Evolutionary conservation across 176 grass and related monocot genomes (phyloP).

Genomic region (Eragrostis curvula): DNA sequence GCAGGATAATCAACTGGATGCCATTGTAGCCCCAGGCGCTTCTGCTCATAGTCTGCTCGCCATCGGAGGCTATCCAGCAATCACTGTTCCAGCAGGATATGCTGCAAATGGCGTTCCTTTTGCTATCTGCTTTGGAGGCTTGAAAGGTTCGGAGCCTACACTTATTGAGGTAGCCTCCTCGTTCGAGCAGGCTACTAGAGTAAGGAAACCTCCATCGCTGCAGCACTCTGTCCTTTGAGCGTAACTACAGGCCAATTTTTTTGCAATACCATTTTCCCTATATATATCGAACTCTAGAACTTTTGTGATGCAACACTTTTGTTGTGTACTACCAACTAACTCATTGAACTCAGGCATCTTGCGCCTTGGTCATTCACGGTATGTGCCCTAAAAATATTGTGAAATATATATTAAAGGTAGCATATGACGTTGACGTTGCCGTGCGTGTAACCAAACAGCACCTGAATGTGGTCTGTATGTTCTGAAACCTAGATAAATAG

Average conservation of each 20-base stretch:
- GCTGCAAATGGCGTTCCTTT: conserved; percentile 52
- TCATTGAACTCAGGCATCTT: not conserved
- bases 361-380: not conserved
- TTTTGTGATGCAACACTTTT: not conserved
- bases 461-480: not conserved
- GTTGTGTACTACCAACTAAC: not conserved
- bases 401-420: not conserved
- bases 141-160: conserved; percentile 73
- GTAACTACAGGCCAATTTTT: conserved; percentile 9
- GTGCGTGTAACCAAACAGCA: too few relatives aligned
- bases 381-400: not conserved
- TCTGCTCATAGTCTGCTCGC: conserved; percentile 62
- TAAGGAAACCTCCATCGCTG: conserved; percentile 61
- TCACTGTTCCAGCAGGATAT: conserved; percentile 81
- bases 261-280: not conserved
- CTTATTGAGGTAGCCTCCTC: conserved; percentile 81
- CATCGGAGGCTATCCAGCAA: conserved; percentile 69
- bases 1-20: conserved; percentile 62
- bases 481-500: not conserved
- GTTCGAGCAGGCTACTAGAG: conserved; percentile 74
- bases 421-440: too few relatives aligned
- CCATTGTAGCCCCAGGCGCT: conserved; percentile 52
- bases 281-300: not conserved
- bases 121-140: conserved; percentile 69
- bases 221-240: conserved; percentile 43